Base-by-base conservation (phyloP, 2,329 filamentous ascomycete genomes). In the Hypoxylon sp. region DNA sequence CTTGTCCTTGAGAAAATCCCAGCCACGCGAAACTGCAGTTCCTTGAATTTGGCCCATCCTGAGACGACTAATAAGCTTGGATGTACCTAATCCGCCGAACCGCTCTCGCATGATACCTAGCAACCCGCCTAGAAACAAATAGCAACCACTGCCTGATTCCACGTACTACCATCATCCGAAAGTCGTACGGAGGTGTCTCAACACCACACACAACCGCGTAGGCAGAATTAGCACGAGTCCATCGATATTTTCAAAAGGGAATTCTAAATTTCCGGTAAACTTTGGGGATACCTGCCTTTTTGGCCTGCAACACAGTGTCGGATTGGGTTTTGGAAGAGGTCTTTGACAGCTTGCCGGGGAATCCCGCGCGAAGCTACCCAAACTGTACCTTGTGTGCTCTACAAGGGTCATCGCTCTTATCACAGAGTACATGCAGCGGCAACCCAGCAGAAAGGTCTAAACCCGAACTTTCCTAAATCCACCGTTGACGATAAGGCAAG, bases 21-120 rank as follows among this genome's bases (percentile, higher is more conserved):
- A 73, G 70, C 72, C 73, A 74, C 73, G 72, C 71, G 66, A 73
- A 71, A 72, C 71, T 56, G 22, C 67, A 66, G 57, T 73, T 72
- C 71, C 73, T 62, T 74, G 72, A 63, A 73, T 72, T 55, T 67
- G 62, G 40, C 30, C 67, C 62, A 64, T 72, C 60, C 72, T 73
- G 72, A 73, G 72, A 75, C 71, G 72, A 68, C 62, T 68, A 69
- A 69, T 67, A 65, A 66, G 63, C 67, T 66, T 66, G 46, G 66
- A 56, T 55, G 61, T 64, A 70, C 51, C 64, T 67, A 64, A 70
- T 70, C 70, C 60, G 63, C 68, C 51, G 37, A 54, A 40, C 48
- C 31, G 40, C 59, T 25, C 54, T 35, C 51, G 40, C 42, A 62
- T 51, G 56, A 64, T 61, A 57, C 61, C 63, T 60, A 59, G 61